These are phyloP conservation scores for Fusarium vanettenii DNA, from an alignment of 2,329 filamentous ascomycete species.

Conservation along the genomic window DNA sequence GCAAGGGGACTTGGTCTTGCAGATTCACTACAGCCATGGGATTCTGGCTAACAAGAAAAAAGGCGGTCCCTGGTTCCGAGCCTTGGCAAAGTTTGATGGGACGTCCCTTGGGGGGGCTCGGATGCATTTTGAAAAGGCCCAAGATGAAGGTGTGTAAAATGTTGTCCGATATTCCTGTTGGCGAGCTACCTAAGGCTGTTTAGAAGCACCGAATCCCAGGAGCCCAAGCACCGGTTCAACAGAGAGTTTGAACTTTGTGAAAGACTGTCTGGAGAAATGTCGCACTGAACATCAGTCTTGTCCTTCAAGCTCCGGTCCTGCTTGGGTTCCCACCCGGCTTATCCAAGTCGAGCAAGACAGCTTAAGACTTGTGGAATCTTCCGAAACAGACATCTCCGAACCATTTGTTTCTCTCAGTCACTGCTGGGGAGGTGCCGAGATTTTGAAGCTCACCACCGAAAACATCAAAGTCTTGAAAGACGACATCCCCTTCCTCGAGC, in stretches of 20 bases:
- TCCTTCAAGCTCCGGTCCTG: background rate
- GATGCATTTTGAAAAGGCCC: background rate
- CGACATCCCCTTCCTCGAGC: background rate
- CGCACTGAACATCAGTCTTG: background rate
- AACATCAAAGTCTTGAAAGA: background rate
- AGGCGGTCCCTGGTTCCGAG: background rate
- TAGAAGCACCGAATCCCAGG: background rate
- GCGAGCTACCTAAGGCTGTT: background rate
- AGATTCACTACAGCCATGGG: background rate
- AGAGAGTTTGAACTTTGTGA: background rate
- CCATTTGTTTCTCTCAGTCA: slow-evolving; percentile 4
- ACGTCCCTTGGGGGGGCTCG: background rate
- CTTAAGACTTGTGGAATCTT: background rate
- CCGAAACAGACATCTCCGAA: background rate
- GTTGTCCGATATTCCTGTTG: accelerated
- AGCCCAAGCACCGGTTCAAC: background rate
- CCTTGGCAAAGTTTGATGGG: background rate
- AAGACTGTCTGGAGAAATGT: background rate
- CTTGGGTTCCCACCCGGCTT: slow-evolving; percentile 10
- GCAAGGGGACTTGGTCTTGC: background rate
- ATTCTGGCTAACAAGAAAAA: background rate
- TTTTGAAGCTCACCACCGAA: background rate
- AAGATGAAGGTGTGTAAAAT: background rate
- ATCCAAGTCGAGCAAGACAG: background rate
- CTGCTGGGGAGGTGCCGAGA: slow-evolving; percentile 9